phyloP scores from a whole-genome alignment of 2,329 filamentous ascomycete genomes.

The Didymella glomerata region DNA sequence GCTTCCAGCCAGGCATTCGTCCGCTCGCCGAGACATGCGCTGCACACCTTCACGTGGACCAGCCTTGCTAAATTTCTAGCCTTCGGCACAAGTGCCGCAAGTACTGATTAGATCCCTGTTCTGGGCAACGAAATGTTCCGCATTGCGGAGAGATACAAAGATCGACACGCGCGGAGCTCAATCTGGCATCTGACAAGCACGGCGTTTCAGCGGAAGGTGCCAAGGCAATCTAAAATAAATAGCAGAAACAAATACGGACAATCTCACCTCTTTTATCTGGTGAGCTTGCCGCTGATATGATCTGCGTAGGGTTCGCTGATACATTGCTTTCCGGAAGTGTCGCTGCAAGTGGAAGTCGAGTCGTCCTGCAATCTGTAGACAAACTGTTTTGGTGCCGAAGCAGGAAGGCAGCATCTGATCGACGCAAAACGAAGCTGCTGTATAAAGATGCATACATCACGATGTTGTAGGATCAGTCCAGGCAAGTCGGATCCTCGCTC shows the following conservation, averaged over 20 bases:
- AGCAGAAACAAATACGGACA: neutral
- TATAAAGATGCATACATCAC: slow-evolving; percentile 2
- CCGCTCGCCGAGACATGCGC: slow-evolving; percentile 1
- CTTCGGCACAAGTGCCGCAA: neutral
- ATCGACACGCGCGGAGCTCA: slow-evolving; percentile 5
- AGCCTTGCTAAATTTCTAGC: slow-evolving; percentile 1
- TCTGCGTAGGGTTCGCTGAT: neutral
- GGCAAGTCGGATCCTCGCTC: too few relatives aligned
- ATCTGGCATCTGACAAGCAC: slow-evolving; percentile 7
- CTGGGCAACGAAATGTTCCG: neutral
- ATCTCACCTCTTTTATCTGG: neutral
- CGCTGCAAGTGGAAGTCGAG: slow-evolving; percentile 5
- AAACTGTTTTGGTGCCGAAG: neutral
- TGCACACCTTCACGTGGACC: neutral
- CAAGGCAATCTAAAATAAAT: slow-evolving; percentile 20
- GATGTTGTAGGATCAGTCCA: neutral
- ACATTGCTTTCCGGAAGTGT: neutral
- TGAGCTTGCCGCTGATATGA: neutral
- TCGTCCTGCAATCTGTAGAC: slow-evolving; percentile 11
- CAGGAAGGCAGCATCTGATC: neutral
- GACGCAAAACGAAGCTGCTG: neutral
- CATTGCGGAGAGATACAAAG: neutral
- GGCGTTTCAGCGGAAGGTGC: slow-evolving; percentile 12
- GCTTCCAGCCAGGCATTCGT: neutral
- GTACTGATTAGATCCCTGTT: neutral